Base-by-base conservation (phyloP, 768 basidiomycete species). In the Mycena indigotica region DNA sequence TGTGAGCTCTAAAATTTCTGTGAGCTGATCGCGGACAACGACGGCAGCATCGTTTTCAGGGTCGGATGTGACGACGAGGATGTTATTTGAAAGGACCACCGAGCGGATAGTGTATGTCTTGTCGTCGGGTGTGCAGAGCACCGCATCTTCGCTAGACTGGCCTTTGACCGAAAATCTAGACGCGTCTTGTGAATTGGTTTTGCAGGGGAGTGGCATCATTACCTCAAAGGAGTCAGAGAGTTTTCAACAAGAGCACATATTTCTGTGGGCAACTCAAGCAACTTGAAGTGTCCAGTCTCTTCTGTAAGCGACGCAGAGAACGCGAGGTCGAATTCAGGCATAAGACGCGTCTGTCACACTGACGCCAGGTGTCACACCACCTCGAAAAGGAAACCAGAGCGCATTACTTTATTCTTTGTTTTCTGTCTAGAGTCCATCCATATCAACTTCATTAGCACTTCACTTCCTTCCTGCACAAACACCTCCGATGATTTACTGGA, bases 51-150 rank as follows among this genome's bases (percentile, higher is more conserved):
- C 68, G 2, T 69, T 62, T n/a, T 66, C 67, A 5, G 69, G 65
- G 26, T 70, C 56, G 26, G 70, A 63, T 85, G 75, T 85, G 58
- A 90, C 78, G 41, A 98, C 82, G 13, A 95, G 77, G 29, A 95
- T 74, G 0, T 93, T 88, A 71, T 98, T 98, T 17, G 95, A 97
- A 46, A 97, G 76, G 8, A 81, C 80, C n/a, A 98, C 87, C 0
- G 94, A 89, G 54, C 95, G 87, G 25, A 98, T 74, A 2, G 82
- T 67, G 68, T 89, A 99, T 0, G 96, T 98, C 68, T 83, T 85
- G 56, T 87, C 80, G 0, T 77, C 64, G 0, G 46, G 46, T 6
- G 95, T 96, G 70, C 96, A 98, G 8, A 96, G 74, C 0, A 97
- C 94, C 0, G 95, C 96, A 65, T 95, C 89, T 64, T 98, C 95